phyloP scores from a whole-genome alignment of 345 rosid species.

The Rhodamnia argentea region DNA sequence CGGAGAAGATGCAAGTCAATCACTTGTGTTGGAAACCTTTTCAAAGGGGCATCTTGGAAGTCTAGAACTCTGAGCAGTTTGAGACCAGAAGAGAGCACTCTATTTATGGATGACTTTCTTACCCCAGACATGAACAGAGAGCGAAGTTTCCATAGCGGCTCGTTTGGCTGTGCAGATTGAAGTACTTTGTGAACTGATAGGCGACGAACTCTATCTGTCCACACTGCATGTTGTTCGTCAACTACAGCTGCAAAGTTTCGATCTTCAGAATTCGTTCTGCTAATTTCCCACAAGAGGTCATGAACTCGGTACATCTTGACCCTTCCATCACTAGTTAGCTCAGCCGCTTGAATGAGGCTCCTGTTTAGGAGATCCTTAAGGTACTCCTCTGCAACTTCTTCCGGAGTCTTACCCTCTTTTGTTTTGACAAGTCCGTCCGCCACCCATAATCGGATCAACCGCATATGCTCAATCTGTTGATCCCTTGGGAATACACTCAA shows the following conservation, averaged over 20 bases:
- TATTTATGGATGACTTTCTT: background rate
- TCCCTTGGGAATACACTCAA: constrained; percentile 13
- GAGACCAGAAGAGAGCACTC: background rate
- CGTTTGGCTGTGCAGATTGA: background rate
- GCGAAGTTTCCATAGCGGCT: background rate
- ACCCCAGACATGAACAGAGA: constrained; percentile 12
- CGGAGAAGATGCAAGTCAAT: constrained; percentile 2
- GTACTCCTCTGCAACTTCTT: constrained; percentile 10
- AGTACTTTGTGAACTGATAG: constrained; percentile 7
- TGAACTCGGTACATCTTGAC: constrained; percentile 3
- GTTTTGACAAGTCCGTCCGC: constrained; percentile 11
- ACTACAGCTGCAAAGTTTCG: constrained; percentile 1
- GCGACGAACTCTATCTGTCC: constrained; percentile 6
- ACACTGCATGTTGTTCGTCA: background rate
- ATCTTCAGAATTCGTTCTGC: background rate
- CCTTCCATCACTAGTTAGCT: background rate
- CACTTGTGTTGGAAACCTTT: constrained; percentile 7
- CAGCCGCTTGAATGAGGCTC: constrained; percentile 2
- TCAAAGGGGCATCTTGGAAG: constrained; percentile 10
- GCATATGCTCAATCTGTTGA: background rate
- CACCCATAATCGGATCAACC: constrained; percentile 7
- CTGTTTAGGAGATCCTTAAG: constrained; percentile 7
- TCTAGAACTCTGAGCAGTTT: constrained; percentile 11
- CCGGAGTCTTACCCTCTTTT: background rate
- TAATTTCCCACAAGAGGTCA: constrained; percentile 5